Base-by-base conservation (phyloP, 768 basidiomycete genomes). In the Tylopilus sp. region DNA sequence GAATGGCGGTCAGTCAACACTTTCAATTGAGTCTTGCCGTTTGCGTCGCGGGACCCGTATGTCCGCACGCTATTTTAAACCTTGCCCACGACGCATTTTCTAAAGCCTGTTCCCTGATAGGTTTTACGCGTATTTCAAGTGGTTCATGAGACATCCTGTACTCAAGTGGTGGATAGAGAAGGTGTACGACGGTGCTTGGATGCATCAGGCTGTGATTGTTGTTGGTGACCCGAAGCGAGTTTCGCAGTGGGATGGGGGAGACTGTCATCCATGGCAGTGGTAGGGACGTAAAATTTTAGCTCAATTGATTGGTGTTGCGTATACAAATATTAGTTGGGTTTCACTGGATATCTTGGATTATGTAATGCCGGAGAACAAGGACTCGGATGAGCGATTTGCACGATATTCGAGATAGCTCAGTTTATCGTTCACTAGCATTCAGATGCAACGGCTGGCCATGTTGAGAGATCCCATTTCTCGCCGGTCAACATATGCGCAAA, bases 101-200 rank as follows among this genome's bases (percentile, higher is more conserved):
- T 40, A 42, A 26, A 8, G 58, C 55, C 52, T 54, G 61, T n/a
- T 17, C 5, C 15, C 9, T 1, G 21, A 28, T 40, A 66, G 65
- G 41, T 62, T 53, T 40, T 72, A 73, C 40, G 40, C 56, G 23
- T 71, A 71, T 53, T 71, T 57, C 60, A 72, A 73, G 52, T 72
- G 66, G 59, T 48, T 68, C 17, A 60, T 73, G 61, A 60, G 75
- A 25, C 70, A 75, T 47, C 72, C 67, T 31, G 52, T 67, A 38
- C 67, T 76, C 44, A 56, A 55, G 53, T 76, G 75, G 75, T 76
- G 72, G 69, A 71, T 76, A 42, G 63, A 67, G 58, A 66, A 57
- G 44, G 55, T 66, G 44, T 73, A 66, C 25, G 61, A 64, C 47
- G 74, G 69, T 11, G 71, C 70, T 44, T 68, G 70, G 67, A 71